Evolutionary conservation across 208 protist species (phyloP), one percentile per base, ranked within the genome.

Genomic region (Vickermania ingenoplastis): DNA sequence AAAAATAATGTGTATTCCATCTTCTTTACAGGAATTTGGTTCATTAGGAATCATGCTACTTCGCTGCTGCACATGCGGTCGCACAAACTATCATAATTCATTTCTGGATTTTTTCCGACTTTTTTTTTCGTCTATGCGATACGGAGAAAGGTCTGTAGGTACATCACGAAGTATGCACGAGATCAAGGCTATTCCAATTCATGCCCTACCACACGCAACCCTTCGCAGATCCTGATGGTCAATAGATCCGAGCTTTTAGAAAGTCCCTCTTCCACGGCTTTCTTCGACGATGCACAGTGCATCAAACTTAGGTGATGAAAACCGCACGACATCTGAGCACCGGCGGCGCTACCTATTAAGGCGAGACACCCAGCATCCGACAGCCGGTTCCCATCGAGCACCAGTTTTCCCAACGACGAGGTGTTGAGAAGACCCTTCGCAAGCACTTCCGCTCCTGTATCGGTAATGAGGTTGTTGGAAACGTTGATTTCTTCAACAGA

Each of bases 401-500:
- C 63, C 2, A 96, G 72, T 2, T 73, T 69, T 23, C 65, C 69
- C 4, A 96, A 65, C 24, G 90, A 75, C n/a, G 83, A 86, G 28
- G 81, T 85, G 1, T 65, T 63, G n/a, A 63, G 59, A n/a, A 96
- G 61, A 3, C 74, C 88, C 28, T 83, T 78, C 36, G 86, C 87
- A 30, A 96, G 86, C 17, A 71, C 62, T 55, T 90, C 83, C 0
- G 79, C 86, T 7, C 90, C 90, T 26, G 61, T 55, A 17, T 75
- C 69, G 53, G 64, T 71, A 64, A 96, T 94, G 59, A 78, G 75
- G 61, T 96, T 96, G 71, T 96, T 86, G 23, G 90, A 85, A 31
- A 96, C 77, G 31, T 83, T 75, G 53, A 96, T 80, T 57, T 94
- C 86, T 61, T 96, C 90, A 21, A 89, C 89, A 7, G 86, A 77